phyloP scores from a whole-genome alignment of 495 filamentous ascomycete species.

The Pseudoneurospora amorphoporcata region DNA sequence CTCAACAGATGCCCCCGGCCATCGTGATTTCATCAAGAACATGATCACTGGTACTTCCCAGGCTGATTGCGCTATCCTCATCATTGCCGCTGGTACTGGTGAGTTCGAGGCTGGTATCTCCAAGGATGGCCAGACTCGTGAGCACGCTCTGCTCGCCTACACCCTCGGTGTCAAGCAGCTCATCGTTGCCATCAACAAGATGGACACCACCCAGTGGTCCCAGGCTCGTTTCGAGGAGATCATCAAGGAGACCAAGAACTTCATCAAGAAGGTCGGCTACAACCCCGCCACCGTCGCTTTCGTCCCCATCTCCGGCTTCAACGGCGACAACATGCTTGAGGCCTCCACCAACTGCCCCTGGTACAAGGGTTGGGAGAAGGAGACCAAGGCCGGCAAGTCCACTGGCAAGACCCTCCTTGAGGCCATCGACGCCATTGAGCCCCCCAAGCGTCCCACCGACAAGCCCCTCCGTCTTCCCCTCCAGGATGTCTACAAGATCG shows the following conservation, averaged over 20 bases:
- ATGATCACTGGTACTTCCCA: constrained; percentile 99
- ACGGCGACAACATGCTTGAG: constrained; percentile 99
- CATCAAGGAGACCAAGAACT: constrained; percentile 99
- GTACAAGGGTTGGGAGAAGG: constrained; percentile 99
- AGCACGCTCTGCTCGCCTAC: constrained; percentile 99
- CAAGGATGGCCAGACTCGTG: constrained; percentile 99
- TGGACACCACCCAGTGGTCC: constrained; percentile 99
- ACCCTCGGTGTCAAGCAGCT: constrained; percentile 99
- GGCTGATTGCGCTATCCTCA: constrained; percentile 99
- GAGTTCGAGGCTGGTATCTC: constrained; percentile 99
- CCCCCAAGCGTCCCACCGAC: constrained; percentile 84
- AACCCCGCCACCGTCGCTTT: constrained; percentile 97
- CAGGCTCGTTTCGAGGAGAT: constrained; percentile 96
- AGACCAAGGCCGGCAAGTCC: constrained; percentile 84
- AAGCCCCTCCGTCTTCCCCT: constrained; percentile 99
- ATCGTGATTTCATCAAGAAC: constrained; percentile 99
- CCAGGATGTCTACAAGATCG: constrained; percentile 99
- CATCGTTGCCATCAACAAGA: constrained; percentile 99
- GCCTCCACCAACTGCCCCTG: constrained; percentile 89
- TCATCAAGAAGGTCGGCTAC: constrained; percentile 99
- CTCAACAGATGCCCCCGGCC: constrained; percentile 80
- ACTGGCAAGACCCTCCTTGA: constrained; percentile 97
- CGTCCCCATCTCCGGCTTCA: constrained; percentile 99
- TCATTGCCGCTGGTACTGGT: constrained; percentile 99
- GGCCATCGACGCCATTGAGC: constrained; percentile 95